Conservation (phyloP, 1,284 basidiomycete species). For the Moniliophthora roreri region DNA sequence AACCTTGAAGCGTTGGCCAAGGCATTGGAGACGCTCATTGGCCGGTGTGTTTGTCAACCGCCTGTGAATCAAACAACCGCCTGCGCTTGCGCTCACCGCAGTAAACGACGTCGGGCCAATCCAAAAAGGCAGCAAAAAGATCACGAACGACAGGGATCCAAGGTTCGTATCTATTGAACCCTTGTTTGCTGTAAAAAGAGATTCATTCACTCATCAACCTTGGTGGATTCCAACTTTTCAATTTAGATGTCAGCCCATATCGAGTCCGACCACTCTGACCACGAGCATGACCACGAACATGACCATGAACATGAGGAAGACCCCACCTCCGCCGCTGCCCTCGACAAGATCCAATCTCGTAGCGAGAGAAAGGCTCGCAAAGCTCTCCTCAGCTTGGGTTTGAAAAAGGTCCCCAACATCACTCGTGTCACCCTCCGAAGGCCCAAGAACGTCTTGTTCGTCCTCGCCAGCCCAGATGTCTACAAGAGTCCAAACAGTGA, state of each 20-base stretch:
- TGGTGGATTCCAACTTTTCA: constrained; percentile 15
- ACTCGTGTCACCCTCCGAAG: constrained; percentile 94
- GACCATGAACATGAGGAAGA: constrained; percentile 70
- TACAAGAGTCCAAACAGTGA: constrained; percentile 98
- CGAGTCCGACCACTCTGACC: constrained; percentile 79
- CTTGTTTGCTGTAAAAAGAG: neutral
- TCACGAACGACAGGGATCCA: neutral
- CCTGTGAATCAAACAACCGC: too few relatives aligned
- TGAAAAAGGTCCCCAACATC: constrained; percentile 92
- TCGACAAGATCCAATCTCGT: constrained; percentile 92
- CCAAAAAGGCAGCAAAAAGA: neutral
- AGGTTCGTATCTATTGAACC: neutral
- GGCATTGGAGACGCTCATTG: too few relatives aligned
- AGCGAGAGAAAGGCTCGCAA: constrained; percentile 92
- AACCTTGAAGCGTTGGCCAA: too few relatives aligned
- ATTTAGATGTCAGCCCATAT: constrained; percentile 75
- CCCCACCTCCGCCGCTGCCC: constrained; percentile 79
- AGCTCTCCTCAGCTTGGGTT: constrained; percentile 81
- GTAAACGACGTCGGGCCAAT: too few relatives aligned
- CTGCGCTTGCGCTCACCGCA: too few relatives aligned
- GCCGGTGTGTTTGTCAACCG: too few relatives aligned
- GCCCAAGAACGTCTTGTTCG: constrained; percentile 94
- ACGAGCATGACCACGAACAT: constrained; percentile 53
- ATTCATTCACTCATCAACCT: too few relatives aligned
- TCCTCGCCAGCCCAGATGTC: constrained; percentile 92